Evolutionary conservation across 169 alveolate genomes (phyloP).

Genomic region (Cryptosporidium baileyi): DNA sequence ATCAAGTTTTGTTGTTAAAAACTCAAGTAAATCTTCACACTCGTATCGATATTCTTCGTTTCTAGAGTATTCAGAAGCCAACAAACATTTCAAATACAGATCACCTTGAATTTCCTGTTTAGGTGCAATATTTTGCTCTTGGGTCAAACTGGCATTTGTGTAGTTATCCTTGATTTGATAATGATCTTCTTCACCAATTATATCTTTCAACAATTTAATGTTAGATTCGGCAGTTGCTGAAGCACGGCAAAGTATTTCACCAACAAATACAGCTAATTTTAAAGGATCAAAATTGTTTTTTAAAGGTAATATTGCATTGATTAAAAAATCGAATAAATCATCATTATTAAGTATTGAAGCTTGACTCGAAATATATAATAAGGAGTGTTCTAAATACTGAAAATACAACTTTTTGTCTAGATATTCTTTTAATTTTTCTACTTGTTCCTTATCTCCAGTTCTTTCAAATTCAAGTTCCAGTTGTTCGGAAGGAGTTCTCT

Average conservation of each 20-base stretch:
- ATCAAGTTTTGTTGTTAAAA: constrained; percentile 11
- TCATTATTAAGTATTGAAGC: neutral
- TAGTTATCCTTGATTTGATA: neutral
- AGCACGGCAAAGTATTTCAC: constrained; percentile 2
- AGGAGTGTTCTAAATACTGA: constrained; percentile 28
- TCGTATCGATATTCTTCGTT: neutral
- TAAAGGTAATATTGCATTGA: constrained; percentile 34
- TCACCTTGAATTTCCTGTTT: constrained; percentile 51
- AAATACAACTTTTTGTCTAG: constrained; percentile 39
- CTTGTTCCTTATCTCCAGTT: neutral
- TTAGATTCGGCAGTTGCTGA: neutral
- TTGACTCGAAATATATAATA: constrained; percentile 1
- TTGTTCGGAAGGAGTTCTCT: constrained; percentile 45
- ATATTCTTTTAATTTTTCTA: constrained; percentile 9
- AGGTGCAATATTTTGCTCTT: constrained; percentile 47
- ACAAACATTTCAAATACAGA: constrained; percentile 13
- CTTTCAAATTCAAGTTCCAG: constrained; percentile 31
- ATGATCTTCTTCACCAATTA: neutral
- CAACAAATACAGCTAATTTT: constrained; percentile 42
- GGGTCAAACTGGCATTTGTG: constrained; percentile 35
- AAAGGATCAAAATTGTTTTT: constrained; percentile 44
- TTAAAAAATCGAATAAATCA: constrained; percentile 1
- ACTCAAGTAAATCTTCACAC: constrained; percentile 51
- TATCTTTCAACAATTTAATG: neutral
- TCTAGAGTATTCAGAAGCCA: constrained; percentile 23